Base-by-base conservation (phyloP, 352 stramenopile species). In the Peronospora farinosa region DNA sequence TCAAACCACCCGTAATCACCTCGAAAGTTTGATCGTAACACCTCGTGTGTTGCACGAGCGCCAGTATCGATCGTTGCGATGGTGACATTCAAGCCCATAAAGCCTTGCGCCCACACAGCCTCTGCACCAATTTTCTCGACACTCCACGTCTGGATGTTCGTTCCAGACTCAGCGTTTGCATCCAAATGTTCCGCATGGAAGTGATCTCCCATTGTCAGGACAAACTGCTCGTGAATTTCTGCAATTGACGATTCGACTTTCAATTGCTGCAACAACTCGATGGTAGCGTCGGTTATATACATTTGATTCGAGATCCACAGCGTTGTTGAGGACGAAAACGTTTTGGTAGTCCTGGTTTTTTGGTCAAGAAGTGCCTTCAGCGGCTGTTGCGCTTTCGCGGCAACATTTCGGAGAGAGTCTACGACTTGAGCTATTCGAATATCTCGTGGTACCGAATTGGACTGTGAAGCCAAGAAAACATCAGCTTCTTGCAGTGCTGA, bases 1-100 rank as follows among this genome's bases (percentile, higher is more conserved):
- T 75, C 63, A 47, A 70, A 75, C 47, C 47, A 54, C 13, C 38
- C 47, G 47, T 54, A 54, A 4, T 25, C 47, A 17, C 12, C 47
- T 10, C 16, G 38, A 54, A 47, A 54, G 38, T 46, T 49, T 40
- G 67, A 77, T 38, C 55, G 50, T 25, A 72, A 39, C n/a, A 40
- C 51, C 33, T 75, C 47, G 19, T 75, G 69, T 12, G 69, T 69
- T 36, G 50, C 13, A 15, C 61, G 63, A 21, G 54, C 69, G n/a
- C 69, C 69, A 33, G 60, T 66, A 35, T 77, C 64, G 43, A 77
- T 80, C n/a, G 46, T 65, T 2, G 53, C 67, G 7, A 77, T 55
- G 6, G 65, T 54, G 12, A 74, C 41, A 41, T 56, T 68, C 17
- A 53, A 40, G 13, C 63, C 69, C 8, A 32, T 47, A 44, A 70